Evolutionary conservation across 495 filamentous ascomycete species (phyloP).

Genomic region (Tuber borchii): DNA sequence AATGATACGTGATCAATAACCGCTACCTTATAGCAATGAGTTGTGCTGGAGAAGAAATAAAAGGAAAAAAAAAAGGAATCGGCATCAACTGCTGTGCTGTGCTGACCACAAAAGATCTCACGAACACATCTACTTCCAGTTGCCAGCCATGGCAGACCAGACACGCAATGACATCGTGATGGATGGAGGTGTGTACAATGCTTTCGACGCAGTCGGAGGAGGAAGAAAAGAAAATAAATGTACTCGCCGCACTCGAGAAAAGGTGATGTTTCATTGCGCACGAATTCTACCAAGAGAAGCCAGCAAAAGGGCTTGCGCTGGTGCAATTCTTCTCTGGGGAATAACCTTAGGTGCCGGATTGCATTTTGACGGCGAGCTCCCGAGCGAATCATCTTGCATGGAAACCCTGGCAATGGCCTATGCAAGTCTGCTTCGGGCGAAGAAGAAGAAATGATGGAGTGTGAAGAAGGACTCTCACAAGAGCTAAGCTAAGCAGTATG

Average conservation of each 20-base stretch:
- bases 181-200: background rate
- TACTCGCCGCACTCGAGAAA: background rate
- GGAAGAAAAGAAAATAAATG: background rate
- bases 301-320: background rate
- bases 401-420: background rate
- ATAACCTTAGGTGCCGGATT: background rate
- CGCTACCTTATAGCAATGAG: background rate
- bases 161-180: background rate
- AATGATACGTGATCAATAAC: background rate
- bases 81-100: background rate
- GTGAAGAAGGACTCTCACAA: background rate
- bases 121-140: background rate
- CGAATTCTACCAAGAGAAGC: background rate
- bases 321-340: background rate
- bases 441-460: background rate
- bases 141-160: background rate
- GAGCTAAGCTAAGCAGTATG: background rate
- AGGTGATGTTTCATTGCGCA: conserved; percentile 4
- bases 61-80: background rate
- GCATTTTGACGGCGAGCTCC: conserved; percentile 4
- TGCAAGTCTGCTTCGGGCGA: background rate
- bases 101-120: background rate
- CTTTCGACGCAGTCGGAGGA: background rate
- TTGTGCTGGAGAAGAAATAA: background rate
- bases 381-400: background rate